Evolutionary conservation across 352 stramenopile species (phyloP), one percentile per base, ranked within the genome.

Genomic region (Elongisporangium anandrum): DNA sequence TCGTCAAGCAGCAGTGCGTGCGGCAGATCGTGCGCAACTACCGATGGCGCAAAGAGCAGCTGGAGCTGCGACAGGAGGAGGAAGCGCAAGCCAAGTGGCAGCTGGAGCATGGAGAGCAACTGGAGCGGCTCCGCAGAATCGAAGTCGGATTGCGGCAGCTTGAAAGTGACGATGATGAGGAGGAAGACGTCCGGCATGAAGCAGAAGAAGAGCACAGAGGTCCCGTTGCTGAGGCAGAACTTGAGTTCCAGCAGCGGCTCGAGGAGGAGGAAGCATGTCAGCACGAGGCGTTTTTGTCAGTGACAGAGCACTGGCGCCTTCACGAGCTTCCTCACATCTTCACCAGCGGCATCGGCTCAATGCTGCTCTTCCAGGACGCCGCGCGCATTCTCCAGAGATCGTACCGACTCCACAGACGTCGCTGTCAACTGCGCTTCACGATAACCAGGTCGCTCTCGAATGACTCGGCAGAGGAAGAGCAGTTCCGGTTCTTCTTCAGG

Each of bases 401-500:
- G 21, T 53, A 64, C 54, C 70, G 69, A 16, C 17, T 9, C 0
- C 72, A 68, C 49, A 56, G 56, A 23, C 64, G 50, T 13, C 68
- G 63, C 5, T 52, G 56, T 8, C 56, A 53, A 23, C 57, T 77
- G 8, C 57, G 68, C 16, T 72, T 82, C 26, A 15, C 57, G 45
- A 19, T 58, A 59, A 8, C 51, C 59, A 34, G 22, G 4, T n/a
- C 9, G 8, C 29, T 38, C 24, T 16, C 47, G 53, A 4, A 2
- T 10, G 39, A 49, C 2, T 23, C 45, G 9, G 55, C 21, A 24
- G 19, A 38, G 3, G n/a, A 34, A 4, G 45, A 57, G 13, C 39
- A 63, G 20, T 73, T 85, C 9, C 63, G 58, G 10, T 71, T 87
- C 17, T 85, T 61, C 63, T 88, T 87, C 48, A 56, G 58, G 1